Base-by-base conservation (phyloP, 2,329 filamentous ascomycete genomes). In the Clarireedia hainanense region DNA sequence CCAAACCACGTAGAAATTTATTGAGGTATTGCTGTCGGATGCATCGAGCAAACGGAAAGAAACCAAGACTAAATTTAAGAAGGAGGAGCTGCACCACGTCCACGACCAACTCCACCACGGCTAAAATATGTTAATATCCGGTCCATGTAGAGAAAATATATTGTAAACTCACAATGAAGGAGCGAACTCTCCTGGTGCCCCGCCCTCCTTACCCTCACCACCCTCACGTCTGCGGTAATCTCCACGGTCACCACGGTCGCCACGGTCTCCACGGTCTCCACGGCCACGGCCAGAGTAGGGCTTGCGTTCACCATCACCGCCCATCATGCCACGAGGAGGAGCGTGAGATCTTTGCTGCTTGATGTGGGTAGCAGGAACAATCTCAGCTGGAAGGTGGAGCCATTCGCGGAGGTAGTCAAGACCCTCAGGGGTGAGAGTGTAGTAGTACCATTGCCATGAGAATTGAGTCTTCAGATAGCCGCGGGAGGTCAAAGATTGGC, bases 391-490 rank as follows among this genome's bases (percentile, higher is more conserved):
- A 71, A 99, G 88, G 81, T 99, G 94, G 71, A 99, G 91, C 94
- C 94, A 99, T 84, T 99, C 94, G 75, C 94, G 92, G 76, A 99
- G 91, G 85, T 99, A 99, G 83, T 97, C 92, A 76, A 99, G 92
- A 80, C 94, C 94, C 84, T 97, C 91, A 73, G 91, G 89, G 76
- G 92, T 96, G 78, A 99, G 87, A 78, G 94, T 96, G 87, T 99
- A 99, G 89, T 99, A 99, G 88, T 97, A 96, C 85, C 91, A 96
- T 80, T 96, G 91, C 91, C 91, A 96, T 68, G 91, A 96, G 88
- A 99, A 99, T 79, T 95, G 94, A 71, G 94, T 99, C 89, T 99
- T 99, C 80, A 99, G 85, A 79, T 89, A 97, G 75, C 92, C 92
- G 76, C 94, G 92, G 69, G 91, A 96, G 81, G 86, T 95, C 74